These are phyloP conservation scores for Ocimum tenuiflorum DNA, from an alignment of 257 asterid species.

Conservation along the genomic window DNA sequence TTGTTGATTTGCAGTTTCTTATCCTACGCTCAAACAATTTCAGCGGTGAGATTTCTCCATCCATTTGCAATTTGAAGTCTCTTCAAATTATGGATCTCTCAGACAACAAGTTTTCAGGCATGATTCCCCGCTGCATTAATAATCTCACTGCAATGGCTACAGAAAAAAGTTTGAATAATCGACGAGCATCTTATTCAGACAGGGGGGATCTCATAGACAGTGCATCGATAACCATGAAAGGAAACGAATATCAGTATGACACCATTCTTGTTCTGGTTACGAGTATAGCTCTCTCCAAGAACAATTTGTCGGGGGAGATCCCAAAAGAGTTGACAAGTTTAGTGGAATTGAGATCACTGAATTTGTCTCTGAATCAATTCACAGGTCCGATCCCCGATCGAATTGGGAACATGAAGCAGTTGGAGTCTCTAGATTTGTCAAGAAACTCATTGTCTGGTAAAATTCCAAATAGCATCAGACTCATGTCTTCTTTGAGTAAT, in stretches of 20 bases:
- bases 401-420: background rate
- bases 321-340: background rate
- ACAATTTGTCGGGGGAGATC: background rate
- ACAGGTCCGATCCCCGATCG: background rate
- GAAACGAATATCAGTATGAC: background rate
- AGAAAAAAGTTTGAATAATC: background rate
- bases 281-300: background rate
- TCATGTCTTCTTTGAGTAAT: background rate
- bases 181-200: too few relatives aligned
- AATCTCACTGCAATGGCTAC: conserved; percentile 24
- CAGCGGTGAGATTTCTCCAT: conserved; percentile 20
- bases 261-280: conserved; percentile 3
- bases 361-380: background rate
- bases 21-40: conserved; percentile 21
- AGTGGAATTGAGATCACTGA: background rate
- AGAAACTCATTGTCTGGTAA: background rate
- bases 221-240: background rate
- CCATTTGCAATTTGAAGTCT: conserved; percentile 15
- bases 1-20: background rate
- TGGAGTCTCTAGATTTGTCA: background rate
- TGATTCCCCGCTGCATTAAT: conserved; percentile 15
- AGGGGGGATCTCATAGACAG: background rate
- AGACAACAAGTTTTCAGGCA: conserved; percentile 16
- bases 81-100: conserved; percentile 30
- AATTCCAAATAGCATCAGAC: background rate